These are phyloP conservation scores for Emergomyces africanus DNA, from an alignment of 2,329 filamentous ascomycete species.

Conservation along the genomic window DNA sequence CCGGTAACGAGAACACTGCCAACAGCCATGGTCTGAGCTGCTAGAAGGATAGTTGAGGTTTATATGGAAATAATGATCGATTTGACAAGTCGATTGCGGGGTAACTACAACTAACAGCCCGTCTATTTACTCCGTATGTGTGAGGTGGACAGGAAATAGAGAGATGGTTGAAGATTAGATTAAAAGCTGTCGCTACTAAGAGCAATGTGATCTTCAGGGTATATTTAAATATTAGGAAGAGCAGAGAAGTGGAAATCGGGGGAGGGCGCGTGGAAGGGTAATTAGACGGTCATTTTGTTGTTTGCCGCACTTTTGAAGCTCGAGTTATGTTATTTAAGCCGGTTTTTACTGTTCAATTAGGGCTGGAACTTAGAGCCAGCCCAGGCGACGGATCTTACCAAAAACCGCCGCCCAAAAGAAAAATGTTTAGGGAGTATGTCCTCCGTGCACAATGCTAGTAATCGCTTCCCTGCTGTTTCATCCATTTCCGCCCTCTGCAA, in stretches of 20 bases:
- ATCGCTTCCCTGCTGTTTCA: neutral
- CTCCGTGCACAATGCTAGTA: too few species aligned
- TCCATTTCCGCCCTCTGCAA: neutral
- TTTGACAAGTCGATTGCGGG: neutral
- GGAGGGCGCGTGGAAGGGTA: neutral
- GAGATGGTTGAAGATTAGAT: neutral
- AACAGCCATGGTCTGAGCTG: constrained; percentile 48
- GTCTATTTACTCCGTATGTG: too few species aligned
- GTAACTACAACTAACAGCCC: neutral
- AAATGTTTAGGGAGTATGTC: too few species aligned
- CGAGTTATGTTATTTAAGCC: neutral
- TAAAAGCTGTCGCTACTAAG: too few species aligned
- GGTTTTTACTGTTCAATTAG: too few species aligned
- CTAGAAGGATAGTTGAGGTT: neutral
- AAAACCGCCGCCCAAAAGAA: neutral
- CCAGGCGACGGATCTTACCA: neutral
- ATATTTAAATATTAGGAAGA: neutral
- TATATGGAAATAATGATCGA: neutral
- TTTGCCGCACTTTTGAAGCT: neutral
- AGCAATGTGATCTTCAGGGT: neutral
- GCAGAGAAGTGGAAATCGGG: neutral
- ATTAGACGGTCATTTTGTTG: neutral
- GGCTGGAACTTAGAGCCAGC: too few species aligned
- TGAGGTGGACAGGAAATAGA: neutral
- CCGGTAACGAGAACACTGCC: constrained; percentile 87